phyloP scores from a whole-genome alignment of 2,329 filamentous ascomycete species.

The Helotiales sp. region DNA sequence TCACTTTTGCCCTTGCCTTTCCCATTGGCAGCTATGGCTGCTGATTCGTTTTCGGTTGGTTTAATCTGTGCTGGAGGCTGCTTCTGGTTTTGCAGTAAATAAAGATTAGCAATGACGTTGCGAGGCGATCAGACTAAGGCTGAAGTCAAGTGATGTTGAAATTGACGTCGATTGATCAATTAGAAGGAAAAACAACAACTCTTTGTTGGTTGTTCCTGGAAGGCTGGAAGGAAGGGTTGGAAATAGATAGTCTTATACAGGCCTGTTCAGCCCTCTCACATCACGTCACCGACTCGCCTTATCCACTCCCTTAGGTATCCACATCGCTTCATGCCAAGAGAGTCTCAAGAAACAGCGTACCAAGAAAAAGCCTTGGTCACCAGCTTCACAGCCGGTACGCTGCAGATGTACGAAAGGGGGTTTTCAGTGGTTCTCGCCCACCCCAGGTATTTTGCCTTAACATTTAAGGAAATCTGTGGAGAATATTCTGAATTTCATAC shows the following conservation, averaged over 20 bases:
- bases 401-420: too few relatives aligned
- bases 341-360: neutral
- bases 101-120: neutral
- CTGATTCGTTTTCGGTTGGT: neutral
- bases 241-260: neutral
- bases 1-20: neutral
- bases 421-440: too few relatives aligned
- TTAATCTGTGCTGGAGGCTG: neutral
- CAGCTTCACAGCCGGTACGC: neutral
- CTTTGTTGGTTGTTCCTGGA: neutral
- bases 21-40: constrained; percentile 17
- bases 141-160: neutral
- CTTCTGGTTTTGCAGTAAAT: neutral
- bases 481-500: too few relatives aligned
- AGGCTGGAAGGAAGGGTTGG: neutral
- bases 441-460: neutral
- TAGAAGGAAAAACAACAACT: neutral
- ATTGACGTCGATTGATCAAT: neutral
- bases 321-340: neutral
- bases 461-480: too few relatives aligned
- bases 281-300: constrained; percentile 5
- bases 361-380: neutral
- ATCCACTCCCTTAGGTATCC: neutral
- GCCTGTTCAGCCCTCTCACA: neutral
- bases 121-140: neutral